These are phyloP conservation scores for Emmonsiellopsis sp. DNA, from an alignment of 2,329 filamentous ascomycete genomes.

Conservation along the genomic window DNA sequence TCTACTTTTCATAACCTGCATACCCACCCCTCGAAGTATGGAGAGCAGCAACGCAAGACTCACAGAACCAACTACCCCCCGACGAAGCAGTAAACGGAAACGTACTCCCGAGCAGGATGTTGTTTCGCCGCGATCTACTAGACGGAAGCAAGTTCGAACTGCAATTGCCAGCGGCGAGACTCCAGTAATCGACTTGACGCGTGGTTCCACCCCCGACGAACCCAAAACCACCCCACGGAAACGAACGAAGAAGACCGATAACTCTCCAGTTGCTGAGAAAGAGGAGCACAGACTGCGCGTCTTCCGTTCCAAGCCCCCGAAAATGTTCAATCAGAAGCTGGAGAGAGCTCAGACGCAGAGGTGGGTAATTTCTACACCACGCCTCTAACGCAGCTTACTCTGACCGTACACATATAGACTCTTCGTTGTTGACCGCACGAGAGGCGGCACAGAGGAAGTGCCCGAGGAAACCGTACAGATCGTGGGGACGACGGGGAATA, in stretches of 20 bases:
- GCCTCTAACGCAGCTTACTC: neutral
- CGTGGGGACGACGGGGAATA: conserved; percentile 52
- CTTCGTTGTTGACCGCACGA: conserved; percentile 45
- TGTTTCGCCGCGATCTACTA: conserved; percentile 4
- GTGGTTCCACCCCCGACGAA: neutral
- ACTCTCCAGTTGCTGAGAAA: conserved; percentile 10
- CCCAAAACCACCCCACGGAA: neutral
- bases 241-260: neutral
- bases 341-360: conserved; percentile 41
- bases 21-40: too few species aligned
- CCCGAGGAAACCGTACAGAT: conserved; percentile 46
- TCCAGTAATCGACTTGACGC: conserved; percentile 14
- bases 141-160: conserved; percentile 6
- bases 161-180: neutral
- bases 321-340: conserved; percentile 37
- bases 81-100: neutral
- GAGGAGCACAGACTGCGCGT: conserved; percentile 32
- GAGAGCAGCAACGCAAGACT: neutral
- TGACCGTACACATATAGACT: conserved; percentile 30
- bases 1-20: too few species aligned
- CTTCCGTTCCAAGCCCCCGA: conserved; percentile 32
- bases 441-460: conserved; percentile 33
- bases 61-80: neutral
- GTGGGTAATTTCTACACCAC: conserved; percentile 8
- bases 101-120: neutral